Conservation (phyloP, 2,329 filamentous ascomycete species). For the Pseudogymnoascus sp. region DNA sequence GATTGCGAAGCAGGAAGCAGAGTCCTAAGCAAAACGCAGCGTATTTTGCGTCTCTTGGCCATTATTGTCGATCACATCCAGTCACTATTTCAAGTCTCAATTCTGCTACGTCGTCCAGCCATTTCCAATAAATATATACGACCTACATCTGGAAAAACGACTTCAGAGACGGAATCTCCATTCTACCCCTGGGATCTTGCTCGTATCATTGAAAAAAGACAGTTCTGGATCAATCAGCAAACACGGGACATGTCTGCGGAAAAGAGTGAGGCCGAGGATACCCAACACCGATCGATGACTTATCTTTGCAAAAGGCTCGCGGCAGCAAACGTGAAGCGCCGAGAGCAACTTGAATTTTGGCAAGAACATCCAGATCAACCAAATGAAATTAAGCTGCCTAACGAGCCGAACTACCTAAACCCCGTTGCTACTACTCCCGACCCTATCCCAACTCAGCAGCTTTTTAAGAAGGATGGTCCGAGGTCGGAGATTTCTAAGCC, state of each 20-base stretch:
- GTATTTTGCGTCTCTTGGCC: background rate
- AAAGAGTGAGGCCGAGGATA: background rate
- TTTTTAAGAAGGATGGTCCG: background rate
- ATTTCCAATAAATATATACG: background rate
- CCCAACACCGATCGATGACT: no score
- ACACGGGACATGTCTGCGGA: background rate
- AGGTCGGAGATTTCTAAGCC: background rate
- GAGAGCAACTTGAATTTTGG: background rate
- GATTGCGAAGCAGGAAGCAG: background rate
- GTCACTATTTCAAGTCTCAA: background rate
- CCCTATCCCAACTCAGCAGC: no score
- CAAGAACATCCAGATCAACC: background rate
- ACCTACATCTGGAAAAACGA: background rate
- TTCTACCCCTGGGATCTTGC: background rate
- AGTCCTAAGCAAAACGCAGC: background rate
- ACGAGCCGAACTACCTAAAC: background rate
- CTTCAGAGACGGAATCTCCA: background rate
- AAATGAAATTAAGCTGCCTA: background rate
- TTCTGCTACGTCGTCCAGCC: background rate
- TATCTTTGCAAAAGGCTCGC: background rate
- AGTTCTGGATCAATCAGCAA: background rate
- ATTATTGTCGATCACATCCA: background rate
- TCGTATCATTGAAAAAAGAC: background rate
- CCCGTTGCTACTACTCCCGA: no score
- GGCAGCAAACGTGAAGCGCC: background rate